These are phyloP conservation scores for Podospora bellae-mahoneyi DNA, from an alignment of 495 filamentous ascomycete genomes.

Conservation along the genomic window DNA sequence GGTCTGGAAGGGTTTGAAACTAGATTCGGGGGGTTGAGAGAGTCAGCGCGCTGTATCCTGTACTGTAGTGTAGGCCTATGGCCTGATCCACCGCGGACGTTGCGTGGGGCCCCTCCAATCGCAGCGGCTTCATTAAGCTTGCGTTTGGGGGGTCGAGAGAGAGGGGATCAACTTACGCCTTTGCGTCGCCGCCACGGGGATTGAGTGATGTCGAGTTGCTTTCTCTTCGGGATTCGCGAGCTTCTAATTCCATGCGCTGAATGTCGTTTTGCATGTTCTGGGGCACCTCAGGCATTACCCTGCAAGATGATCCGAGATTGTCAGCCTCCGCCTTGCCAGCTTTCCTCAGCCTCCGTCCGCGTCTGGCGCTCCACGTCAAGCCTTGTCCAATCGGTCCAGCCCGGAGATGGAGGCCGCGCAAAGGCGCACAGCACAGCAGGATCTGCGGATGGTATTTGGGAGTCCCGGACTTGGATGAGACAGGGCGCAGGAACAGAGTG, in stretches of 20 bases:
- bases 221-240: conserved; percentile 47
- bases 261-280: conserved; percentile 87
- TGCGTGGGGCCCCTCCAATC: conserved; percentile 14
- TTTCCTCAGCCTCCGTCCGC: conserved; percentile 21
- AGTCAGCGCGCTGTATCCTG: conserved; percentile 5
- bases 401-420: conserved; percentile 6
- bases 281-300: conserved; percentile 59
- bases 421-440: background rate
- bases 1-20: conserved; percentile 48
- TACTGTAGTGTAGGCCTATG: conserved; percentile 23
- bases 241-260: conserved; percentile 81
- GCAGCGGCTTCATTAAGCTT: background rate
- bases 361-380: conserved; percentile 11
- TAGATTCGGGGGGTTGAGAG: conserved; percentile 25
- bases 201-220: conserved; percentile 28
- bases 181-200: conserved; percentile 18
- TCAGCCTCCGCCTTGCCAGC: conserved; percentile 19
- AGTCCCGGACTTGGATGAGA: conserved; percentile 8
- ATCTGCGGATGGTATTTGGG: conserved; percentile 5
- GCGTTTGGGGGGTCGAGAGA: background rate
- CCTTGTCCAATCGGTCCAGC: conserved; percentile 19
- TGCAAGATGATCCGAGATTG: conserved; percentile 27
- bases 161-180: conserved; percentile 26
- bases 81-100: conserved; percentile 18
- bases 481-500: background rate